Conservation (phyloP, 345 rosid genomes). For the Lagerstroemia speciosa region DNA sequence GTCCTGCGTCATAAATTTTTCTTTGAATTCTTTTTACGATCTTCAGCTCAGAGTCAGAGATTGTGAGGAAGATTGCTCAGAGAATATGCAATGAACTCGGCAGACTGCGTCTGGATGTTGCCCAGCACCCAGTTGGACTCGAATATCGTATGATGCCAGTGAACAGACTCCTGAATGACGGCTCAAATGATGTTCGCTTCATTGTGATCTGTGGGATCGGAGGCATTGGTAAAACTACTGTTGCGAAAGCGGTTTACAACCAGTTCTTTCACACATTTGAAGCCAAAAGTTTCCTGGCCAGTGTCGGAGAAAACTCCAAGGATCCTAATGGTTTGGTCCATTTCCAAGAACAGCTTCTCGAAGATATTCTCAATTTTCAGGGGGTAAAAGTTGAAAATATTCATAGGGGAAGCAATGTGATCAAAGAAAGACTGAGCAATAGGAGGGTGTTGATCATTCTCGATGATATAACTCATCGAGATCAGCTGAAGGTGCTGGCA, state of each 20-base stretch:
- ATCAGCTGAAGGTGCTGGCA: no score
- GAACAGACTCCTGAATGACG: conserved; percentile 7
- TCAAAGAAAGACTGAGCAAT: no score
- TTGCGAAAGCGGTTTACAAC: conserved; percentile 22
- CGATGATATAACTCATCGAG: no score
- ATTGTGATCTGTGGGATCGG: conserved; percentile 41
- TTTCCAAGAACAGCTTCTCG: conserved; percentile 7
- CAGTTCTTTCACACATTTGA: conserved; percentile 15
- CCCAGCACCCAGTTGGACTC: conserved; percentile 22
- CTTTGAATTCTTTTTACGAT: no score
- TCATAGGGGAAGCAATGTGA: background rate
- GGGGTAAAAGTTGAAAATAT: background rate
- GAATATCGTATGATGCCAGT: conserved; percentile 14
- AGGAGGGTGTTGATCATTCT: no score
- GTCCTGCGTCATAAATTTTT: no score
- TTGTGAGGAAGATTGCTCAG: background rate
- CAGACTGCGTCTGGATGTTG: background rate
- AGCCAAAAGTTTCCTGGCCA: conserved; percentile 15
- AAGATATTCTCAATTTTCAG: background rate
- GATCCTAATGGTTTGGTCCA: background rate
- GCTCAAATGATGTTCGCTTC: conserved; percentile 12
- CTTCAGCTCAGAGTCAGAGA: no score
- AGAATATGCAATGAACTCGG: background rate
- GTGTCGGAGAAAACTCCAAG: conserved; percentile 22
- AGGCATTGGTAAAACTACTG: conserved; percentile 50